Evolutionary conservation across 108 stramenopile species (phyloP).

Genomic region (Craspedostauros australis): DNA sequence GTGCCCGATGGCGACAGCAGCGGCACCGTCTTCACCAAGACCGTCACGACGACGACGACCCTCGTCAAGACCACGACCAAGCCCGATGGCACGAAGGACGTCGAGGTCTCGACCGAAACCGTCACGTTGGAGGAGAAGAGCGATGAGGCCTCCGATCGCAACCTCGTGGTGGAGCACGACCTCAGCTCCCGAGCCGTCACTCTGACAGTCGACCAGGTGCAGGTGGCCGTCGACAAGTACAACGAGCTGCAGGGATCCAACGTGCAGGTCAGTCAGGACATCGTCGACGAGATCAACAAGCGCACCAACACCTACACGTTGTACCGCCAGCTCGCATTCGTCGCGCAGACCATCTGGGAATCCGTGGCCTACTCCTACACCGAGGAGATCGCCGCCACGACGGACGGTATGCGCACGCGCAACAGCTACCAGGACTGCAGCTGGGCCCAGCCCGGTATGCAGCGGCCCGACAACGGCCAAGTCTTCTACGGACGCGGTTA

Average conservation of each 20-base stretch:
- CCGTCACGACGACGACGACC: too few species aligned
- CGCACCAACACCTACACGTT: background rate
- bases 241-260: background rate
- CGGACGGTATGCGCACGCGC: background rate
- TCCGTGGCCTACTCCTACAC: background rate
- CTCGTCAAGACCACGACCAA: too few species aligned
- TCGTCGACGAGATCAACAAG: background rate
- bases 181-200: constrained; percentile 2
- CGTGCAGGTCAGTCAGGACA: background rate
- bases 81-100: too few species aligned
- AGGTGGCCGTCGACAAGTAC: background rate
- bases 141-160: too few species aligned
- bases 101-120: too few species aligned
- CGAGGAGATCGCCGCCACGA: constrained; percentile 3
- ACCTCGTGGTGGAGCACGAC: too few species aligned
- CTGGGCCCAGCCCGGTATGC: background rate
- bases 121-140: too few species aligned
- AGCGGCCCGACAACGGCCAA: background rate
- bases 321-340: constrained; percentile 4
- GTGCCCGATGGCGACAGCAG: too few species aligned
- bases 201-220: background rate
- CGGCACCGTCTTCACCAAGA: too few species aligned
- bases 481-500: constrained; percentile 4
- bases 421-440: background rate
- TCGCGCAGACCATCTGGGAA: constrained; percentile 7